Percentiles rank a stretch among this genome's conserved stretches.
phyloP scores from a whole-genome alignment of 2,329 filamentous ascomycete species.

The Sporothrix inflata region DNA sequence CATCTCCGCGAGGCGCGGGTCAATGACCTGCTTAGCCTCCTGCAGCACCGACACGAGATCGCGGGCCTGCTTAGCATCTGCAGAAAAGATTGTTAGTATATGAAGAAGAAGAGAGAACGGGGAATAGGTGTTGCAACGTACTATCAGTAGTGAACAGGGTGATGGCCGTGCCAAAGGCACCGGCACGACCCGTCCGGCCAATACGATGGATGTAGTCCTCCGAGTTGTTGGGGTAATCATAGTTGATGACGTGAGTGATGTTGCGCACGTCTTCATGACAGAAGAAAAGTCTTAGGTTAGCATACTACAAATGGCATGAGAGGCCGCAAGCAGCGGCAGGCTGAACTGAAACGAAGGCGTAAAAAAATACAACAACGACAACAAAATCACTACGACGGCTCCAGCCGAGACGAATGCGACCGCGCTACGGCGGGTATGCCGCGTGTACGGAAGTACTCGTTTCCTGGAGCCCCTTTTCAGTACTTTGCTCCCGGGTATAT shows the following conservation, averaged over 20 bases:
- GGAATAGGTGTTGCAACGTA: constrained; percentile 56
- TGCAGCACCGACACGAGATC: constrained; percentile 90
- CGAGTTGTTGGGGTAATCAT: constrained; percentile 99
- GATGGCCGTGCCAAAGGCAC: constrained; percentile 92
- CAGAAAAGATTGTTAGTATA: background rate
- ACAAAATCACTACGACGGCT: constrained; percentile 59
- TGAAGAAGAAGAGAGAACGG: background rate
- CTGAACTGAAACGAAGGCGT: background rate
- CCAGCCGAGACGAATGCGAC: constrained; percentile 56
- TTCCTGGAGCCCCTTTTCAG: constrained; percentile 49
- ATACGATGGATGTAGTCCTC: constrained; percentile 98
- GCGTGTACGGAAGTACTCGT: constrained; percentile 52
- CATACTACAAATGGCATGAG: constrained; percentile 52
- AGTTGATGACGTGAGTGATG: constrained; percentile 99
- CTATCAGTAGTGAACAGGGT: constrained; percentile 99
- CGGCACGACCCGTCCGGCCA: constrained; percentile 93
- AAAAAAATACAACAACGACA: constrained; percentile 39
- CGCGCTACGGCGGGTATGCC: constrained; percentile 22
- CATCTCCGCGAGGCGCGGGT: constrained; percentile 96
- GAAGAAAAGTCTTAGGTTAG: constrained; percentile 70
- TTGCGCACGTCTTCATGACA: constrained; percentile 91
- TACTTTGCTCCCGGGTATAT: constrained; percentile 59
- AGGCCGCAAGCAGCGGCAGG: constrained; percentile 6
- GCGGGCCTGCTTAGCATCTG: constrained; percentile 92
- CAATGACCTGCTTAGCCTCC: constrained; percentile 98